These are phyloP conservation scores for Umbellularia californica DNA, from an alignment of 164 flowering plant species.

Conservation along the genomic window DNA sequence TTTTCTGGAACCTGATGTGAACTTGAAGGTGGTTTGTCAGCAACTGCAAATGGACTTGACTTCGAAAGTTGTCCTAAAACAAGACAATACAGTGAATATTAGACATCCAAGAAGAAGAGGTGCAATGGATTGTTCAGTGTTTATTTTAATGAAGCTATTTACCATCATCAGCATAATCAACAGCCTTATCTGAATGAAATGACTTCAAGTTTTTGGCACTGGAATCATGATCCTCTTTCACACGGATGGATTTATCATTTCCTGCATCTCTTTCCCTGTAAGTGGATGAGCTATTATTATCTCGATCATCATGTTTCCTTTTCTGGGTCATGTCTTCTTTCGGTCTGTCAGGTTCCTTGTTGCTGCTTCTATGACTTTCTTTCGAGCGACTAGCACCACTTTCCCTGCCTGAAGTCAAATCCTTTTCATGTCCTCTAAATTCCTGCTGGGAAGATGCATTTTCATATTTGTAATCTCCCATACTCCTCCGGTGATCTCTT, in stretches of 20 bases:
- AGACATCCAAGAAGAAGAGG: background rate
- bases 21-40: slow-evolving; percentile 29
- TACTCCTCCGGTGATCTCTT: slow-evolving; percentile 35
- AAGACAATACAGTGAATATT: background rate
- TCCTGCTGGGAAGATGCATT: slow-evolving; percentile 20
- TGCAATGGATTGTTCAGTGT: background rate
- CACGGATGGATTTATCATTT: slow-evolving; percentile 19
- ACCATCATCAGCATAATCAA: slow-evolving; percentile 35
- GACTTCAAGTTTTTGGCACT: slow-evolving; percentile 45
- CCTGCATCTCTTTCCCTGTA: slow-evolving; percentile 5
- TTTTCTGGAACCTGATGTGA: slow-evolving; percentile 29
- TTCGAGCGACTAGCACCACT: slow-evolving; percentile 21
- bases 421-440: slow-evolving; percentile 22
- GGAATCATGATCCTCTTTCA: slow-evolving; percentile 31
- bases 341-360: slow-evolving; percentile 32
- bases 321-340: slow-evolving; percentile 34
- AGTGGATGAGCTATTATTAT: slow-evolving; percentile 11
- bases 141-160: slow-evolving; percentile 1
- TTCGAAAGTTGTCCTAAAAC: slow-evolving; percentile 15
- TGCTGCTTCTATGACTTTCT: slow-evolving; percentile 33
- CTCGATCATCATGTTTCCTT: slow-evolving; percentile 35
- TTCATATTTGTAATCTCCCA: slow-evolving; percentile 39
- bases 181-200: slow-evolving; percentile 21
- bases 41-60: slow-evolving; percentile 19
- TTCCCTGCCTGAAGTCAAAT: slow-evolving; percentile 31